These are phyloP conservation scores for Tephrocybe sp. DNA, from an alignment of 768 basidiomycete species.

Conservation along the genomic window DNA sequence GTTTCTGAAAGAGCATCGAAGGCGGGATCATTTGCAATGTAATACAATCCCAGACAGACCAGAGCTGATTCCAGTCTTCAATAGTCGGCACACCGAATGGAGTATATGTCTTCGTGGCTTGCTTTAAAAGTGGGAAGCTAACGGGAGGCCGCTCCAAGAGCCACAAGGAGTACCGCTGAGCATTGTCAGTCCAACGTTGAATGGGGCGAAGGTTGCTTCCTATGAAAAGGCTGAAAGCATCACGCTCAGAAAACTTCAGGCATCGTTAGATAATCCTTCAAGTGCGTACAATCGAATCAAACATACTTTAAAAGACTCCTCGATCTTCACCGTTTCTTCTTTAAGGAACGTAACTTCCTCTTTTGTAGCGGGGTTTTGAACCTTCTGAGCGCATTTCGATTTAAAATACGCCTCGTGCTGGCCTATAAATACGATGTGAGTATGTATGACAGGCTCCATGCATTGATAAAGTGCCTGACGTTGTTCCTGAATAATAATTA, in stretches of 20 bases:
- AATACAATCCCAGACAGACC: slow-evolving; percentile 88
- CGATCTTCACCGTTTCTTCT: slow-evolving; percentile 82
- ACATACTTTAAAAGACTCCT: slow-evolving; percentile 83
- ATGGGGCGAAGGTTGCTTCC: slow-evolving; percentile 79
- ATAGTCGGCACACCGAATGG: slow-evolving; percentile 72
- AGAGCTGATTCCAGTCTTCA: slow-evolving; percentile 80
- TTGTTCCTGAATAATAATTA: slow-evolving; percentile 9
- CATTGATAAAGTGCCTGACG: slow-evolving; percentile 16
- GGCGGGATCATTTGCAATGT: slow-evolving; percentile 84
- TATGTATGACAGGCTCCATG: slow-evolving; percentile 2
- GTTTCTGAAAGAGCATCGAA: slow-evolving; percentile 84
- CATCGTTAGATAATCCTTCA: not conserved
- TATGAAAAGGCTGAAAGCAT: slow-evolving; percentile 69
- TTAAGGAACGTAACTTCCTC: slow-evolving; percentile 54
- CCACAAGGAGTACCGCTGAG: slow-evolving; percentile 80
- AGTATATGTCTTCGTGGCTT: slow-evolving; percentile 35
- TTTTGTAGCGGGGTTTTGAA: slow-evolving; percentile 49
- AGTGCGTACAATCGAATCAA: not conserved
- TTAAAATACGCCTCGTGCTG: slow-evolving; percentile 84
- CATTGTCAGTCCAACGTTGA: slow-evolving; percentile 80
- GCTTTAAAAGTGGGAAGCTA: slow-evolving; percentile 62
- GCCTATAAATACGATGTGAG: slow-evolving; percentile 42
- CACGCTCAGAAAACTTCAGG: slow-evolving; percentile 75
- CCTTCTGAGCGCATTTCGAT: slow-evolving; percentile 58
- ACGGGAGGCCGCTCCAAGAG: slow-evolving; percentile 87